Evolutionary conservation across 805 yeast genomes (phyloP).

Genomic region (Kluyveromyces aestuarii): DNA sequence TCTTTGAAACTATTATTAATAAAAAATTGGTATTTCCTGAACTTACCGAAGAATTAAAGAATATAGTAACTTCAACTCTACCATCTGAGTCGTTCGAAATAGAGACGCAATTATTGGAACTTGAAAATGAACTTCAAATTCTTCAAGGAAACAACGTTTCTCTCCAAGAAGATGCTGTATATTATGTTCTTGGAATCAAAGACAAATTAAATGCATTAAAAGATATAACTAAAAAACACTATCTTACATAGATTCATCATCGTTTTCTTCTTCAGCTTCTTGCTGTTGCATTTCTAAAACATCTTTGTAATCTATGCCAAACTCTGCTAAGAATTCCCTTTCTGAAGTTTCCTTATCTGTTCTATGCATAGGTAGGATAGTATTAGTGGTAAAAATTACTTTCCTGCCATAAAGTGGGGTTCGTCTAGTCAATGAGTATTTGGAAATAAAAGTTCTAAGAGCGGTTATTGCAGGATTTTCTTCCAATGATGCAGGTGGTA

Average conservation of each 20-base stretch:
- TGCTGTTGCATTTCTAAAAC: constrained; percentile 3
- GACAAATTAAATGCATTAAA: constrained; percentile 24
- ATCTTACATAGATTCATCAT: constrained; percentile 5
- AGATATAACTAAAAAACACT: not conserved
- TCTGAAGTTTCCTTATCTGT: constrained; percentile 5
- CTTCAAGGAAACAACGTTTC: constrained; percentile 3
- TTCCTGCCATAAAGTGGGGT: constrained; percentile 19
- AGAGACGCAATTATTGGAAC: constrained; percentile 15
- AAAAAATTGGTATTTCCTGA: constrained; percentile 1
- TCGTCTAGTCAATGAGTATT: constrained; percentile 16
- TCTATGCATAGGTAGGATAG: constrained; percentile 16
- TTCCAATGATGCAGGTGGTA: constrained; percentile 19
- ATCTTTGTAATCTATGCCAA: constrained; percentile 11
- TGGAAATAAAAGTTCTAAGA: constrained; percentile 16
- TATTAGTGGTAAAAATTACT: constrained; percentile 15
- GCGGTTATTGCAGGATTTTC: constrained; percentile 19
- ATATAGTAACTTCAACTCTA: constrained; percentile 3
- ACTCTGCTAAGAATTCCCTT: constrained; percentile 11
- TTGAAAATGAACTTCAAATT: constrained; percentile 16
- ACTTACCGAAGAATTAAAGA: constrained; percentile 2
- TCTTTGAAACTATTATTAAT: constrained; percentile 11
- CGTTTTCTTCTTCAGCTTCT: constrained; percentile 7
- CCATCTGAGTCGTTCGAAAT: constrained; percentile 11
- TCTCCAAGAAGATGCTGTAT: constrained; percentile 8
- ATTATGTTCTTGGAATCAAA: constrained; percentile 21